Percentiles rank a stretch among this genome's conserved stretches.
These are phyloP conservation scores for Balakata baccata DNA, from an alignment of 345 rosid genomes.

Conservation along the genomic window DNA sequence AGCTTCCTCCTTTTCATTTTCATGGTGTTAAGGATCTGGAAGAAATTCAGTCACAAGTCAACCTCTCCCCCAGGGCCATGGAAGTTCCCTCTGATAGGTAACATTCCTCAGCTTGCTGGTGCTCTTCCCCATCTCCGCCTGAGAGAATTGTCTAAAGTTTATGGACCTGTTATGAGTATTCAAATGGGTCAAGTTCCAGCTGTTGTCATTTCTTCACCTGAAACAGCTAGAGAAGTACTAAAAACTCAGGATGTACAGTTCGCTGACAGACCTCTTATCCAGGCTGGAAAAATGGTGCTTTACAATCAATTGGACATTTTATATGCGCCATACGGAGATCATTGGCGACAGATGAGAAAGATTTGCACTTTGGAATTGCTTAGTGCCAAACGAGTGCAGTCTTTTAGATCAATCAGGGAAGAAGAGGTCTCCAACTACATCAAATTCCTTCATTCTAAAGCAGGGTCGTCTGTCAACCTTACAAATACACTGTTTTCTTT, in stretches of 20 bases:
- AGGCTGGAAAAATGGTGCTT: neutral
- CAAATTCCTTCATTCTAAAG: neutral
- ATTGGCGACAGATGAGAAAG: conserved; percentile 12
- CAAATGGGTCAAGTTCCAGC: conserved; percentile 8
- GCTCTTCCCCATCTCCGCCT: conserved; percentile 2
- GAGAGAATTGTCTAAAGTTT: neutral
- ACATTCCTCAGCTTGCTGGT: conserved; percentile 23
- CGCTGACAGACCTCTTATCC: neutral
- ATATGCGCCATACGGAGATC: conserved; percentile 6
- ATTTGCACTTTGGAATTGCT: neutral
- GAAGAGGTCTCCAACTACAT: conserved; percentile 9
- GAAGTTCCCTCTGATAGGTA: conserved; percentile 39
- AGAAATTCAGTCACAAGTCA: neutral
- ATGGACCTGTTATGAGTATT: conserved; percentile 16
- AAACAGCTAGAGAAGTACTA: conserved; percentile 6
- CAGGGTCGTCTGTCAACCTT: conserved; percentile 22
- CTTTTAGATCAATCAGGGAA: neutral
- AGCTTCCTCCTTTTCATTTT: neutral
- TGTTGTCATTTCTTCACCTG: conserved; percentile 3
- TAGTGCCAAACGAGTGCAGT: neutral
- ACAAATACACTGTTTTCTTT: conserved; percentile 6
- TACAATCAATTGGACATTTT: neutral
- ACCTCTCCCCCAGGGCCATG: conserved; percentile 28
- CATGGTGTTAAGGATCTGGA: neutral
- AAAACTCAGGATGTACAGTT: conserved; percentile 4